Percentiles rank a stretch among this genome's conserved stretches.
Conservation (phyloP, 164 flowering plant genomes). For the Vitis rotundifolia region DNA sequence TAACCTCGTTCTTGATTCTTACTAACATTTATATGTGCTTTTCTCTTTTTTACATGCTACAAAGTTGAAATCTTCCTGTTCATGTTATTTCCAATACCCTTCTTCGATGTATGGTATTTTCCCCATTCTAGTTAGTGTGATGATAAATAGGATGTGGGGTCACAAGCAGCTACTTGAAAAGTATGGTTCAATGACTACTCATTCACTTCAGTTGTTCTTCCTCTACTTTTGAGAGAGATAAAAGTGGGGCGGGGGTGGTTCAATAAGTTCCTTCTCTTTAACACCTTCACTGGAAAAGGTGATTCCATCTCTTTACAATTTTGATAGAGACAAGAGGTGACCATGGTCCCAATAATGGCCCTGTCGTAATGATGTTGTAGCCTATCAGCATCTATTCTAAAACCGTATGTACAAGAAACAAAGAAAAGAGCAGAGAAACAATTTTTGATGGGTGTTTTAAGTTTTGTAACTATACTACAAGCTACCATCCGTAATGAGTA, state of each 20-base stretch:
- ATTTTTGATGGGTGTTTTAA: too few species aligned
- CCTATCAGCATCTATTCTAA: not conserved
- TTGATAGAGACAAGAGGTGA: conserved; percentile 2
- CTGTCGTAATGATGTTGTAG: not conserved
- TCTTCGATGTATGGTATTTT: too few species aligned
- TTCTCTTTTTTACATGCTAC: too few species aligned
- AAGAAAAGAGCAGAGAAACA: too few species aligned
- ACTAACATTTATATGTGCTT: too few species aligned
- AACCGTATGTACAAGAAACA: too few species aligned
- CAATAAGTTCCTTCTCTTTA: conserved; percentile 1
- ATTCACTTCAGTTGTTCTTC: conserved; percentile 1
- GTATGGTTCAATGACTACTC: conserved; percentile 4
- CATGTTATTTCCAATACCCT: too few species aligned
- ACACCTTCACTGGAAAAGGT: not conserved
- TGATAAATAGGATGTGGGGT: too few species aligned
- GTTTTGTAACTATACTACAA: not conserved
- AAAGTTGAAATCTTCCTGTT: too few species aligned
- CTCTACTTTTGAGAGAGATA: not conserved
- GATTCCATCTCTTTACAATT: conserved; percentile 3
- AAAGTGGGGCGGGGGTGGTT: too few species aligned
- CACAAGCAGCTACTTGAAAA: not conserved
- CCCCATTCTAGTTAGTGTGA: too few species aligned
- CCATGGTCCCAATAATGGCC: not conserved
- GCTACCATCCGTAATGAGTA: not conserved
- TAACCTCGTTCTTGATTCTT: too few species aligned